These are phyloP conservation scores for Butyriboletus appendiculatus DNA, from an alignment of 1,284 basidiomycete species.

Conservation along the genomic window DNA sequence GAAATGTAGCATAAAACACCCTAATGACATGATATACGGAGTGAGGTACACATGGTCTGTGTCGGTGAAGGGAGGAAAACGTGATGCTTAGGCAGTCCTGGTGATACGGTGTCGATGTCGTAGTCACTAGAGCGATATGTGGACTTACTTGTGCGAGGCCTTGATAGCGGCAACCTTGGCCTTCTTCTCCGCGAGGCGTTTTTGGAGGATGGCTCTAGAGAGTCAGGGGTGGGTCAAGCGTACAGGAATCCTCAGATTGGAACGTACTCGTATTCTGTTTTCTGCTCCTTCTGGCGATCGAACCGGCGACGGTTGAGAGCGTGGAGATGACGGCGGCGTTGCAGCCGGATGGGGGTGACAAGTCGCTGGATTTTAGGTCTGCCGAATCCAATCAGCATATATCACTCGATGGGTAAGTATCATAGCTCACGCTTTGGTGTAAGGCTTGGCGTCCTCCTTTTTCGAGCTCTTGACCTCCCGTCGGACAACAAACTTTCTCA, in stretches of 20 bases:
- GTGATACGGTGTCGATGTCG: neutral
- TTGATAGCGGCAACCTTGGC: conserved; percentile 79
- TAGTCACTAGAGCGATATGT: neutral
- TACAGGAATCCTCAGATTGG: neutral
- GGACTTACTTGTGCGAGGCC: conserved; percentile 65
- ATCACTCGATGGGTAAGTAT: neutral
- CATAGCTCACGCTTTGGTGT: conserved; percentile 90
- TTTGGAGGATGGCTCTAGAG: conserved; percentile 72
- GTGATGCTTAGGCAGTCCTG: conserved; percentile 24
- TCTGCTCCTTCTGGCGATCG: conserved; percentile 93
- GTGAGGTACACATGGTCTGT: conserved; percentile 18
- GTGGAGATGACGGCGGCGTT: conserved; percentile 93
- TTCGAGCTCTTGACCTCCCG: conserved; percentile 89
- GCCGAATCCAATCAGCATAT: conserved; percentile 3
- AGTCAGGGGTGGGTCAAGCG: neutral
- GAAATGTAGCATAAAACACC: conserved; percentile 19
- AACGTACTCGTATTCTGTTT: conserved; percentile 85
- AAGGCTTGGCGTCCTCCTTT: conserved; percentile 93
- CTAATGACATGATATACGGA: conserved; percentile 26
- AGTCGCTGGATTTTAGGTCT: conserved; percentile 90
- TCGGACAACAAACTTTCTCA: conserved; percentile 95
- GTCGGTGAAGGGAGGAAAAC: conserved; percentile 1
- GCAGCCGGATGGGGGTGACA: conserved; percentile 93
- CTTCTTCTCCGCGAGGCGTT: conserved; percentile 95
- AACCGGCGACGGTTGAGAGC: conserved; percentile 89